A percentile compares a stretch with the other conserved stretches of the same genome.
Evolutionary conservation across 2,329 filamentous ascomycete species (phyloP).

Genomic region (Chrysosporium queenslandicum): DNA sequence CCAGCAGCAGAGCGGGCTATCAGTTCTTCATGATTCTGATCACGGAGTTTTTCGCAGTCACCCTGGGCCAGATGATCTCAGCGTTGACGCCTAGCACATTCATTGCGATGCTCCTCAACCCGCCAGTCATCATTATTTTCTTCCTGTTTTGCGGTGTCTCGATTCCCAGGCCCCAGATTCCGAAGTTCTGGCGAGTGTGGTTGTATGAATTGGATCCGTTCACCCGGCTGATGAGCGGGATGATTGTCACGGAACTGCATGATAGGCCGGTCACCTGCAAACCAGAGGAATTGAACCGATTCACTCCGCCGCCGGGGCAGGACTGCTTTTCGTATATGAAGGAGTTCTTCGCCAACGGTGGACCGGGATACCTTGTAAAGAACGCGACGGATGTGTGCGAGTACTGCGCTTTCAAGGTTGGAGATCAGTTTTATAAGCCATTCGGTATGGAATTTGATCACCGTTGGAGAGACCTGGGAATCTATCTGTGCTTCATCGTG

Average conservation of each 20-base stretch:
- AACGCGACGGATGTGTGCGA: conserved; percentile 40
- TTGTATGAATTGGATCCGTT: conserved; percentile 61
- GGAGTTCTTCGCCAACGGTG: conserved; percentile 29
- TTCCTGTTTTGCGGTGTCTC: conserved; percentile 49
- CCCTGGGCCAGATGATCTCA: conserved; percentile 64
- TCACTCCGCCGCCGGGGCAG: conserved; percentile 48
- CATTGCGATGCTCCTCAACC: conserved; percentile 57
- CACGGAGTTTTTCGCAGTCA: conserved; percentile 75
- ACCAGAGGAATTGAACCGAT: conserved; percentile 25
- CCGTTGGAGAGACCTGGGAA: conserved; percentile 75
- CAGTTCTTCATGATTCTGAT: conserved; percentile 78
- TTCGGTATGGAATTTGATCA: conserved; percentile 57
- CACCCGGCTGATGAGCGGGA: conserved; percentile 46
- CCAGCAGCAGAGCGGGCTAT: conserved; percentile 61
- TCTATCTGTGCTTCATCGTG: conserved; percentile 63
- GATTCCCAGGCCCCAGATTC: conserved; percentile 48
- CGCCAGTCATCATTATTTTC: conserved; percentile 66
- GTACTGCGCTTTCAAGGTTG: conserved; percentile 60
- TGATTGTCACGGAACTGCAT: conserved; percentile 30
- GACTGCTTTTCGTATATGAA: conserved; percentile 49
- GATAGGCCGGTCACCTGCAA: conserved; percentile 27
- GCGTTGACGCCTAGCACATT: conserved; percentile 66
- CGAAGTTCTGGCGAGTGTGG: conserved; percentile 70
- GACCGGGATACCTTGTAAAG: conserved; percentile 43
- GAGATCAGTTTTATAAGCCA: conserved; percentile 66